phyloP scores from a whole-genome alignment of 257 asterid genomes.

The Nicotiana noctiflora region DNA sequence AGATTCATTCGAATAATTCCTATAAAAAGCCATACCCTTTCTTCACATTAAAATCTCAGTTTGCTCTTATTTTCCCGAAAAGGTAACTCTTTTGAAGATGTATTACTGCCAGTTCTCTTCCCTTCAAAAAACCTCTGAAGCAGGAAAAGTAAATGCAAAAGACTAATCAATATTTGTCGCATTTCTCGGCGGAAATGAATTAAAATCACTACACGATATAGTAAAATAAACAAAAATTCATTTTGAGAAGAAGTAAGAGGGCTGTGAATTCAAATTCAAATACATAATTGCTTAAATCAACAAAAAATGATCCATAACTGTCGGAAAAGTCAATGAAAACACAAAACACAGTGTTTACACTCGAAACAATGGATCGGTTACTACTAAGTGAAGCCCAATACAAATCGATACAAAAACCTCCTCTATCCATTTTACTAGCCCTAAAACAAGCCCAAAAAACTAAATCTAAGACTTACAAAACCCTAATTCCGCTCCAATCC shows the following conservation, averaged over 20 bases:
- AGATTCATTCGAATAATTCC: constrained; percentile 48
- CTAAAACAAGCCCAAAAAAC: background rate
- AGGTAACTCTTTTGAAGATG: constrained; percentile 21
- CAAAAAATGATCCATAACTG: background rate
- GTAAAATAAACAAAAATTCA: background rate
- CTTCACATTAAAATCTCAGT: constrained; percentile 32
- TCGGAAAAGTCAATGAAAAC: background rate
- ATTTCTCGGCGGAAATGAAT: background rate
- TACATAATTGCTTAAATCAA: background rate
- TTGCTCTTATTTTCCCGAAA: background rate
- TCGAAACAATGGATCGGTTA: constrained; percentile 13
- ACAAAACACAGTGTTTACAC: background rate
- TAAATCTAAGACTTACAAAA: background rate
- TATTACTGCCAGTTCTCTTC: constrained; percentile 15
- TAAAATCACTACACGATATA: background rate
- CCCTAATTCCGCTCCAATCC: constrained; percentile 6
- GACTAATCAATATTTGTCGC: constrained; percentile 6
- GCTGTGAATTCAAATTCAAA: constrained; percentile 4
- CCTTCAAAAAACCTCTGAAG: constrained; percentile 41
- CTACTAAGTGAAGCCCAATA: constrained; percentile 3
- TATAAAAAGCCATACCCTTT: constrained; percentile 49
- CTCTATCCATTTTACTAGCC: constrained; percentile 4
- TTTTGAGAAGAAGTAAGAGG: background rate
- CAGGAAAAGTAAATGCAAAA: constrained; percentile 3
- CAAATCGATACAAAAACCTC: constrained; percentile 7